Conservation (phyloP, 345 rosid genomes). For the Acer negundo region DNA sequence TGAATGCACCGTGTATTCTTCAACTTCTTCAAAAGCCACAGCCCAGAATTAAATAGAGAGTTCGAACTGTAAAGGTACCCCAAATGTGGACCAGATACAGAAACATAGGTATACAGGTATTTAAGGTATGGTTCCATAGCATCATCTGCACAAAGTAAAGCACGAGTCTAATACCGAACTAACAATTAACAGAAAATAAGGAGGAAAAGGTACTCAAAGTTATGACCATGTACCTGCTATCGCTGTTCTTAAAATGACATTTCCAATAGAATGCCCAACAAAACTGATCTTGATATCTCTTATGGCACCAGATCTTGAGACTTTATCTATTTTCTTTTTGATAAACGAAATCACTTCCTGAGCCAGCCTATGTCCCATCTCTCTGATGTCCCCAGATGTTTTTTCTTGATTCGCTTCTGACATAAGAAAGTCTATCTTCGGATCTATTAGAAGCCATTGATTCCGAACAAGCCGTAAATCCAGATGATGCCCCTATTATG, state of each 20-base stretch:
- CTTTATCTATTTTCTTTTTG: slow-evolving; percentile 70
- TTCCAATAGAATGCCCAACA: slow-evolving; percentile 97
- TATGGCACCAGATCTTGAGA: slow-evolving; percentile 60
- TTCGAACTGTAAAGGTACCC: slow-evolving; percentile 94
- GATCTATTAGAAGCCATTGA: slow-evolving; percentile 96
- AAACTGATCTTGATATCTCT: slow-evolving; percentile 83
- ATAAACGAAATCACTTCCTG: slow-evolving; percentile 80
- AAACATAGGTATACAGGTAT: slow-evolving; percentile 69
- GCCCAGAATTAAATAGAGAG: slow-evolving; percentile 89
- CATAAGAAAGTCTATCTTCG: slow-evolving; percentile 88
- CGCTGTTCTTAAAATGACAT: slow-evolving; percentile 83
- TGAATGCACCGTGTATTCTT: slow-evolving; percentile 91
- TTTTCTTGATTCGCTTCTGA: slow-evolving; percentile 88
- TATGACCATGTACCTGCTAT: slow-evolving; percentile 59
- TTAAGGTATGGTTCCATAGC: slow-evolving; percentile 82
- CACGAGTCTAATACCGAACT: slow-evolving; percentile 13
- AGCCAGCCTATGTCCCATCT: slow-evolving; percentile 93
- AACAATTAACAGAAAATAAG: background rate
- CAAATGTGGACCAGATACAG: slow-evolving; percentile 92
- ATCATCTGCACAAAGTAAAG: slow-evolving; percentile 56
- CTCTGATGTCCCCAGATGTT: slow-evolving; percentile 91
- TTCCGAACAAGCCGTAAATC: slow-evolving; percentile 91
- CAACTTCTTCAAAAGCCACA: slow-evolving; percentile 91
- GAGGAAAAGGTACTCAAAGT: slow-evolving; percentile 11
- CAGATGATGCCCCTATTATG: slow-evolving; percentile 87